Evolutionary conservation across 2,329 filamentous ascomycete species (phyloP), one percentile per base, ranked within the genome.

Genomic region (Sarocladiaceae sp.): DNA sequence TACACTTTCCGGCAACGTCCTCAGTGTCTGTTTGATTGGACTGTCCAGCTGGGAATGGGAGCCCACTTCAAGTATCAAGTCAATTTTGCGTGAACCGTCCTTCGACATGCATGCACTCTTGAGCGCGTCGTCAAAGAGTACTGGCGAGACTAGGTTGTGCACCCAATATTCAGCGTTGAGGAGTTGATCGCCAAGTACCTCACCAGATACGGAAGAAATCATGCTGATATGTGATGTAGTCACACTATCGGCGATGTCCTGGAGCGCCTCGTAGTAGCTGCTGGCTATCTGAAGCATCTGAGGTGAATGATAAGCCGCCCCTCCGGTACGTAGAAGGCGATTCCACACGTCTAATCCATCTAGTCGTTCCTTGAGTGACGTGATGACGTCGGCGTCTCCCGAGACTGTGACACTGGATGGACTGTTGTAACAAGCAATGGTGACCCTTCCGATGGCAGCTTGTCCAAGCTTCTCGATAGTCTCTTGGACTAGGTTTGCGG

Each of bases 361-460:
- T n/a, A n/a, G n/a, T n/a, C n/a, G n/a, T n/a, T n/a, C n/a, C n/a
- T n/a, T n/a, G n/a, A n/a, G n/a, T n/a, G n/a, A n/a, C n/a, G n/a
- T n/a, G n/a, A n/a, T n/a, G n/a, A n/a, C n/a, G n/a, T n/a, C 51
- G 27, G 63, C 60, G 41, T 69, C 67, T 9, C 71, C 71, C 0
- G 71, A 72, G 0, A 75, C 58, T 0, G 72, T 75, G 9, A 70
- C 52, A 42, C 64, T 74, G 0, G 59, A 56, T 1, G 71, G 70
- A 33, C 68, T 71, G 58, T 76, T 76, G 49, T 67, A 63, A 50
- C 70, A 71, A 7, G 59, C 64, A 26, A 65, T 53, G 2, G 37
- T 47, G 3, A 53, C 47, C 6, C 26, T 40, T 3, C 42, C 26
- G 45, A 65, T 65, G 0, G 67, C 63, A 1, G 65, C 60, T 18